Evolutionary conservation across 1,284 basidiomycete genomes (phyloP).

Genomic region (Sutorius eximius): DNA sequence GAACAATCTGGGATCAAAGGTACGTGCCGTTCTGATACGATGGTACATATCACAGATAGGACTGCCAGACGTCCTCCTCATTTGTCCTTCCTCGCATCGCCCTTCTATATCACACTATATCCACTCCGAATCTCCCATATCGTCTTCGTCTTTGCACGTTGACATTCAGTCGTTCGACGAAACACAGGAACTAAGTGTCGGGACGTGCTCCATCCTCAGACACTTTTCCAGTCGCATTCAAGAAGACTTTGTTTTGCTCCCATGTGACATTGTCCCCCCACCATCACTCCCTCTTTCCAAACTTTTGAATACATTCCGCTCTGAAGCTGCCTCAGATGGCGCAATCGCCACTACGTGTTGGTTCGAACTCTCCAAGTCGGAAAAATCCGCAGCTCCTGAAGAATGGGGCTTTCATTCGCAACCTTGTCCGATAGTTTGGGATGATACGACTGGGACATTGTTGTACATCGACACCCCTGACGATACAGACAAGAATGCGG

Average conservation of each 20-base stretch:
- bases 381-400: conserved; percentile 57
- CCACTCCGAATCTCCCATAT: conserved; percentile 60
- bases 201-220: conserved; percentile 69
- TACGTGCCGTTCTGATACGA: conserved; percentile 33
- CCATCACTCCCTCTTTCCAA: conserved; percentile 65
- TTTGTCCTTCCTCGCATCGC: conserved; percentile 77
- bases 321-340: conserved; percentile 61
- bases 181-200: conserved; percentile 57
- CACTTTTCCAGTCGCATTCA: conserved; percentile 69
- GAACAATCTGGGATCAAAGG: conserved; percentile 86
- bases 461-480: conserved; percentile 70
- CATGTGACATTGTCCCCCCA: conserved; percentile 88
- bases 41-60: conserved; percentile 6
- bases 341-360: conserved; percentile 79
- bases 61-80: conserved; percentile 74
- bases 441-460: conserved; percentile 63
- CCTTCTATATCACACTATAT: conserved; percentile 79
- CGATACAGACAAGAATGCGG: conserved; percentile 63
- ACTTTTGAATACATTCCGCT: conserved; percentile 81
- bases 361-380: conserved; percentile 57
- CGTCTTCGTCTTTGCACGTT: conserved; percentile 60
- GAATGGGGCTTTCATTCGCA: conserved; percentile 59
- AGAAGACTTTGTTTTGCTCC: conserved; percentile 86
- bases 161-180: conserved; percentile 79
- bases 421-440: conserved; percentile 61